Percentiles rank a stretch among this genome's conserved stretches.
phyloP scores from a whole-genome alignment of 306 rosid genomes.

The Gleditsia sinensis region DNA sequence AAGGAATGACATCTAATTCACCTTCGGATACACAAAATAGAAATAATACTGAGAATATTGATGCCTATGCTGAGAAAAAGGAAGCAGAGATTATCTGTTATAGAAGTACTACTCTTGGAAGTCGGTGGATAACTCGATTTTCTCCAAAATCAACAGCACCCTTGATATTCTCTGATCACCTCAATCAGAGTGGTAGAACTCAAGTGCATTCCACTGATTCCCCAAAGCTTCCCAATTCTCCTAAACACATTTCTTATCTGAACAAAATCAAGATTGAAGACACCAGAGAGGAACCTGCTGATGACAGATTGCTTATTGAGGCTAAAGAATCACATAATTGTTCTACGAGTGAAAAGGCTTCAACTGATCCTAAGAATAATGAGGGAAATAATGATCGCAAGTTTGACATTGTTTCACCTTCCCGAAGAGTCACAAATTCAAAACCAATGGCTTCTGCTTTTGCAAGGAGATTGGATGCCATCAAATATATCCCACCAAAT shows the following conservation, averaged over 20 bases:
- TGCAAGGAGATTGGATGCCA: constrained; percentile 75
- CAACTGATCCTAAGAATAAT: constrained; percentile 29
- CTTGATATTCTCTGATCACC: constrained; percentile 29
- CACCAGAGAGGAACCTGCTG: constrained; percentile 34
- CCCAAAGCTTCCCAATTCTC: constrained; percentile 35
- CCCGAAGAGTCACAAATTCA: constrained; percentile 42
- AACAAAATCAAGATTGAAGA: constrained; percentile 36
- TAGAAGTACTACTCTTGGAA: constrained; percentile 43
- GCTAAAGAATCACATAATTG: constrained; percentile 37
- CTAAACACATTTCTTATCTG: constrained; percentile 25
- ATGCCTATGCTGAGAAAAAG: constrained; percentile 38
- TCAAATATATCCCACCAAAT: constrained; percentile 50
- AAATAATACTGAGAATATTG: constrained; percentile 37
- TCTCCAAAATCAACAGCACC: constrained; percentile 46
- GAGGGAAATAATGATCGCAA: constrained; percentile 38
- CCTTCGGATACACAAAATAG: constrained; percentile 40
- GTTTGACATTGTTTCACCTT: constrained; percentile 29
- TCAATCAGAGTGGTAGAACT: constrained; percentile 37
- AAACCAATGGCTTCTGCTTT: constrained; percentile 64
- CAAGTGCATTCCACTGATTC: constrained; percentile 38
- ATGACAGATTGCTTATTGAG: constrained; percentile 31
- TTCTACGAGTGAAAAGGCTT: constrained; percentile 36
- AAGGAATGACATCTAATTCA: constrained; percentile 41
- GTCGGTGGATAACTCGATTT: constrained; percentile 71
- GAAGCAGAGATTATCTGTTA: constrained; percentile 16